Base-by-base conservation (phyloP, 768 basidiomycete genomes). In the Brasilioporus rufonigricans region DNA sequence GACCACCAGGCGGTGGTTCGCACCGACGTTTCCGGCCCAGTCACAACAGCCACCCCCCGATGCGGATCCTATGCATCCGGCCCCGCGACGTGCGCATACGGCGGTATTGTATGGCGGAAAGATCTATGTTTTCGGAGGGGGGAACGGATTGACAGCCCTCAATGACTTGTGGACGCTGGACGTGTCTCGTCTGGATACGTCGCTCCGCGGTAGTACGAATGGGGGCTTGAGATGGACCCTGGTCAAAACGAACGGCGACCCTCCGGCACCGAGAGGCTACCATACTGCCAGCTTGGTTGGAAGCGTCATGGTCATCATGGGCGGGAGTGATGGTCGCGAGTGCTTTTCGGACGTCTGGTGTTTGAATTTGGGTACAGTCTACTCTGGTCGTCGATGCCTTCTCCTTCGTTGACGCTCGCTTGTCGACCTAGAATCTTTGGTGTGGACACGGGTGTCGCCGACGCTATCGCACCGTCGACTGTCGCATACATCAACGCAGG, bases 121-220 rank as follows among this genome's bases (percentile, higher is more conserved):
- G 65, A 79, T 98, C 0, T 91, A 89, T 76, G 72, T 97, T 4
- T 97, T 96, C 63, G 95, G 93, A 9, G 93, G 95, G n/a, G 94
- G 95, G 3, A 95, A 93, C 55, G 95, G 95, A 0, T 76, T 87
- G 74, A 82, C 81, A n/a, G 93, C 95, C 0, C 76, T 97, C 52
- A 91, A 91, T 61, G 94, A 97, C 68, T 74, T 95, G 19, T 96
- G 93, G 93, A 83, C 87, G 16, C 74, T 96, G 23, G 91, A 96
- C 53, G 82, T 88, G 0, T 78, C 73, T 32, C 73, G 76, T 48
- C 61, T 71, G 39, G 65, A 70, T n/a, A 57, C 55, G n/a, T 71
- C 61, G 5, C 53, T 61, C 19, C 65, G 63, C 35, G 57, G 57
- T 18, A 13, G 18, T 3, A 14, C 43, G 4, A 44, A 31, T 10